Evolutionary conservation across 495 filamentous ascomycete species (phyloP).

Genomic region (Chaetomium tenue): DNA sequence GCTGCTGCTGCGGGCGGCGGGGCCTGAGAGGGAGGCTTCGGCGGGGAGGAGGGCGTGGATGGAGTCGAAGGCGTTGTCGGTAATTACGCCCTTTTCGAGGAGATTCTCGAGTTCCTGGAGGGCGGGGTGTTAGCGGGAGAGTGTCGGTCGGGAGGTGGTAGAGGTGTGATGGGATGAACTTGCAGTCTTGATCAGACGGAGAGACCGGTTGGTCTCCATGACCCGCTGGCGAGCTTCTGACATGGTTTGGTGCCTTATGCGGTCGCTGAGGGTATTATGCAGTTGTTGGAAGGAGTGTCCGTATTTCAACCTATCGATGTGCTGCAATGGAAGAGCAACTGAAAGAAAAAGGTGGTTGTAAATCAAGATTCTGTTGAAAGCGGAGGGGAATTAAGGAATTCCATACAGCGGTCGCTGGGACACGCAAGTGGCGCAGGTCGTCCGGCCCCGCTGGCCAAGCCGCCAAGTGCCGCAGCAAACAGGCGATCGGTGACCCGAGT

Average conservation of each 20-base stretch:
- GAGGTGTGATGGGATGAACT: slow-evolving; percentile 24
- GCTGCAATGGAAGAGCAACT: background rate
- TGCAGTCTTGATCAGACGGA: slow-evolving; percentile 82
- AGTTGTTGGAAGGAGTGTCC: background rate
- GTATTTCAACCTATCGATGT: background rate
- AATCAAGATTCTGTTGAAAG: background rate
- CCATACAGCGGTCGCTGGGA: background rate
- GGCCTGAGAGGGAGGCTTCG: slow-evolving; percentile 56
- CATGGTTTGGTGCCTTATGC: slow-evolving; percentile 27
- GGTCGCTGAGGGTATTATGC: background rate
- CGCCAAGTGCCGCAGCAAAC: slow-evolving; percentile 1
- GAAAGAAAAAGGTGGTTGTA: background rate
- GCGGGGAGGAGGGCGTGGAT: slow-evolving; percentile 72
- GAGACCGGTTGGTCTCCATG: slow-evolving; percentile 72
- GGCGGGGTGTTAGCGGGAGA: slow-evolving; percentile 5
- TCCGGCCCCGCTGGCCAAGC: background rate
- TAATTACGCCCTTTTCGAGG: slow-evolving; percentile 72
- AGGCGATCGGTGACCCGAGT: slow-evolving; percentile 1
- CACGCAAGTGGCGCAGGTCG: background rate
- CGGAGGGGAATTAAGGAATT: background rate
- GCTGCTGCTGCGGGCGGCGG: slow-evolving; percentile 43
- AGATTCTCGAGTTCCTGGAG: slow-evolving; percentile 87
- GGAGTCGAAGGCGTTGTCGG: slow-evolving; percentile 62
- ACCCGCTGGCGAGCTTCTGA: slow-evolving; percentile 47
- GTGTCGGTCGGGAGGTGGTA: no score